Conservation (phyloP, 306 rosid species). For the Neltuma alba region DNA sequence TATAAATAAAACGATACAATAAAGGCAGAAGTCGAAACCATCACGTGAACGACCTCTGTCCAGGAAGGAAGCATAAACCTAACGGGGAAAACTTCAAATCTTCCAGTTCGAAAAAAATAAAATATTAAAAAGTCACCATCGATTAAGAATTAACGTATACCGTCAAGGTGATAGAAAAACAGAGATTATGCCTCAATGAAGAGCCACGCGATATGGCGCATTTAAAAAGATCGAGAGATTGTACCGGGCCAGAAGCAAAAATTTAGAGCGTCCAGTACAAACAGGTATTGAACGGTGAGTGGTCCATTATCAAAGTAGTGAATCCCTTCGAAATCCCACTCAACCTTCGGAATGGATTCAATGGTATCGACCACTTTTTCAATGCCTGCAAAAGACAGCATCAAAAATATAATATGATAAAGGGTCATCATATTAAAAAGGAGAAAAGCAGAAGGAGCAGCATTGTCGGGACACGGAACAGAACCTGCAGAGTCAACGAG, state of each 20-base stretch:
- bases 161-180: background rate
- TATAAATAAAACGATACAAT: background rate
- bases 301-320: conserved; percentile 94
- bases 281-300: conserved; percentile 86
- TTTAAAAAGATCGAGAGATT: background rate
- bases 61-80: background rate
- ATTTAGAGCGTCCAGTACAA: conserved; percentile 88
- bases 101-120: background rate
- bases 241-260: conserved; percentile 99
- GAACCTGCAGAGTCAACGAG: conserved; percentile 80
- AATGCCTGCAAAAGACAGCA: conserved; percentile 58
- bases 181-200: conserved; percentile 6
- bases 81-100: background rate
- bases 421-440: background rate
- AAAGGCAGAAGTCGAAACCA: conserved; percentile 8
- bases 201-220: background rate
- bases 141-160: background rate
- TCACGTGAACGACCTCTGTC: background rate
- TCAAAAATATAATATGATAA: background rate
- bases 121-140: background rate
- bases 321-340: conserved; percentile 99
- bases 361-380: conserved; percentile 74
- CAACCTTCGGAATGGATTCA: conserved; percentile 76
- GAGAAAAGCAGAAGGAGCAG: background rate
- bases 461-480: background rate